Base-by-base conservation (phyloP, 73 alveolate genomes). In the Paramecium pentaurelia region DNA sequence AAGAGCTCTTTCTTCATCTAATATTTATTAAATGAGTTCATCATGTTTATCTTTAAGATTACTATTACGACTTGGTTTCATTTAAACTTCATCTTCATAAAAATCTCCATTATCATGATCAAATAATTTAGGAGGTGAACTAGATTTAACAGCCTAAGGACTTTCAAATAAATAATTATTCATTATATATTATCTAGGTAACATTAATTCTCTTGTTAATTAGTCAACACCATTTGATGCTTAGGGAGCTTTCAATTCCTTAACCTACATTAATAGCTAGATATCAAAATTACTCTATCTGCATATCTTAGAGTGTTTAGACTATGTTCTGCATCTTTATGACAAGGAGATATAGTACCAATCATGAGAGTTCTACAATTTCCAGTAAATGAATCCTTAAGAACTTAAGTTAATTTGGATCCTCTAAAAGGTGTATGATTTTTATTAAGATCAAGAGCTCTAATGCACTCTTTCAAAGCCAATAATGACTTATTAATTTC, bases 321-420 rank as follows among this genome's bases (percentile, higher is more conserved):
- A 84, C 99, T 97, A 91, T 99, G 99, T 93, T 99, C 99, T 77
- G 99, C 95, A 32, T 99, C 95, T 25, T 96, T 94, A 60, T 93
- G 86, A 51, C 99, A 97, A 14, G 99, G 99, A 30, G 99, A 97
- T 25, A 99, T 98, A 58, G 98, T 98, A 42, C 99, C 99, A 27
- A 99, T 99, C 99, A 99, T 99, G 80, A 96, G 97, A n/a, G 99
- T 99, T 89, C 99, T 98, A 88, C 99, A 98, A 93, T 99, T 99
- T 0, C 99, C 99, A 37, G 98, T 96, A 86, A 99, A 99, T 44
- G 99, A 98, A 95, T 99, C 99, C 91, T 99, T 99, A 68, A 99
- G 93, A 1, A 80, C 91, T 87, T 86, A 93, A 2, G 99, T 98
- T 83, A 99, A 95, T 92, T 99, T 99, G 94, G 99, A 96, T 11